phyloP scores from a whole-genome alignment of 2,329 filamentous ascomycete genomes.

The Pyricularia pennisetigena region DNA sequence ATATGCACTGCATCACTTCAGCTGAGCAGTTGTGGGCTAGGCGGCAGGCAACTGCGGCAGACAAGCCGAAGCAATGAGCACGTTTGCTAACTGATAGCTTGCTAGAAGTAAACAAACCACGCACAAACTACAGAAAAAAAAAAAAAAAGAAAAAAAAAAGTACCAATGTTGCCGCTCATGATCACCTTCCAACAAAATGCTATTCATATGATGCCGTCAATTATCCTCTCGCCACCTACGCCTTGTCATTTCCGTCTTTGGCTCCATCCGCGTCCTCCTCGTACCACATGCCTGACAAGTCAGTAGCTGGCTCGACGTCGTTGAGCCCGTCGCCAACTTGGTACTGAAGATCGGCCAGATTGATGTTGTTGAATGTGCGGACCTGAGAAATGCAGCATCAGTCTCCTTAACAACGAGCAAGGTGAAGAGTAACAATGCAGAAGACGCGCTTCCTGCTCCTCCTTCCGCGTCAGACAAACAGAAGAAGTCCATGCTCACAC shows the following conservation, averaged over 20 bases:
- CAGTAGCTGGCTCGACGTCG: conserved; percentile 20
- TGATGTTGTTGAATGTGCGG: conserved; percentile 29
- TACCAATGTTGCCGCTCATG: not conserved
- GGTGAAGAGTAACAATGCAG: not conserved
- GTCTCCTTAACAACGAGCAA: not conserved
- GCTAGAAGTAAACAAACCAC: not conserved
- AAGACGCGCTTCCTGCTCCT: not conserved
- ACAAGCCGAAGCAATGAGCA: not conserved
- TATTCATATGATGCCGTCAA: not conserved
- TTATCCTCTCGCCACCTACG: not conserved
- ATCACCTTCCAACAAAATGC: not conserved
- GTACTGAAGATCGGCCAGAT: conserved; percentile 27
- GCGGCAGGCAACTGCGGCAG: conserved; percentile 14
- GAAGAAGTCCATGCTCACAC: conserved; percentile 19
- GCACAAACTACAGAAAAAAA: not conserved
- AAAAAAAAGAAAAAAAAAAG: too few species aligned
- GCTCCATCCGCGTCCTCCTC: conserved; percentile 11
- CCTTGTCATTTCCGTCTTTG: conserved; percentile 1
- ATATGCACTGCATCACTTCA: conserved; percentile 77
- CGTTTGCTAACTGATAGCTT: not conserved
- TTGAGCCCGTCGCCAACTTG: conserved; percentile 25
- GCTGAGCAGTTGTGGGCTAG: conserved; percentile 59
- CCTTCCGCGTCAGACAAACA: not conserved
- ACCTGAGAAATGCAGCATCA: conserved; percentile 16
- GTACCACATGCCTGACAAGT: conserved; percentile 25